These are phyloP conservation scores for Cymbopogon citratus DNA, from an alignment of 176 grass and related monocot species.

Conservation along the genomic window DNA sequence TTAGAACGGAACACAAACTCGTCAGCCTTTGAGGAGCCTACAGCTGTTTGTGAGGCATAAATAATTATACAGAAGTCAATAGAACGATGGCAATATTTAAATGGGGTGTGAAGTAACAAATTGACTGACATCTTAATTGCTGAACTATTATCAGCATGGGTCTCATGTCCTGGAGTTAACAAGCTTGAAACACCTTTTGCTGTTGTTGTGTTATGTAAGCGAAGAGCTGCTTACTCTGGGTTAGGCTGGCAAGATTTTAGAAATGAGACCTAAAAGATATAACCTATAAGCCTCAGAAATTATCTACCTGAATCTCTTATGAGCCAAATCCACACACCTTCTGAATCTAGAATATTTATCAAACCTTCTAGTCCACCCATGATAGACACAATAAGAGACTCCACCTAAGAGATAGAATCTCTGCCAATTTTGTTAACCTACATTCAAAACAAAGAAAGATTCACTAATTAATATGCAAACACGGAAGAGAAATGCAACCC, in stretches of 20 bases:
- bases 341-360: conserved; percentile 98
- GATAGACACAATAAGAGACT: conserved; percentile 96
- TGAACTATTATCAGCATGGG: conserved; percentile 84
- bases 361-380: conserved; percentile 99
- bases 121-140: conserved; percentile 91
- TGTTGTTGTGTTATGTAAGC: conserved; percentile 60
- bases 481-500: background rate
- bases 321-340: conserved; percentile 98
- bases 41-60: conserved; percentile 59
- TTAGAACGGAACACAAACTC: conserved; percentile 96
- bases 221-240: conserved; percentile 94
- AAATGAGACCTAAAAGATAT: conserved; percentile 14
- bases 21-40: conserved; percentile 95
- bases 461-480: conserved; percentile 23
- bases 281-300: conserved; percentile 10
- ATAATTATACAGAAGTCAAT: conserved; percentile 28
- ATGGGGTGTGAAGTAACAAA: conserved; percentile 11
- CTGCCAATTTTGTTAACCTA: conserved; percentile 90
- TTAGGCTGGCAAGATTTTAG: conserved; percentile 56
- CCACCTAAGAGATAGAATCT: conserved; percentile 95
- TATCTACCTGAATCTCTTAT: conserved; percentile 89
- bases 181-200: conserved; percentile 66
- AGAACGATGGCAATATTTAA: conserved; percentile 13
- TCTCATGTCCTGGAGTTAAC: conserved; percentile 82
- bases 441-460: conserved; percentile 15